Evolutionary conservation across 768 basidiomycete species (phyloP).

Genomic region (Mycena olivaceomarginata): DNA sequence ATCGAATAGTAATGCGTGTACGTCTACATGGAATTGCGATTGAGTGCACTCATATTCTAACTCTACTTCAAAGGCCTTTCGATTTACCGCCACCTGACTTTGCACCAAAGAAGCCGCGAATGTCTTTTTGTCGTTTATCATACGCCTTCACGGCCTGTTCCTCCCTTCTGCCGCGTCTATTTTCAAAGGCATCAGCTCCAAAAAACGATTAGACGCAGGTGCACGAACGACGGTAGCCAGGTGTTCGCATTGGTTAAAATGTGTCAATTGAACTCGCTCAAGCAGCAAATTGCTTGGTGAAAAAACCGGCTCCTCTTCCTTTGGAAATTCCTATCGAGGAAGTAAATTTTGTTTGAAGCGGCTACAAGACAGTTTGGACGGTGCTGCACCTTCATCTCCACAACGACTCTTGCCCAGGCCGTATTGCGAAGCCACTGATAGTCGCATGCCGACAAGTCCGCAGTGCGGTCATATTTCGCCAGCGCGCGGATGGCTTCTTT

Average conservation of each 20-base stretch:
- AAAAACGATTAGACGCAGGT: neutral
- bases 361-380: slow-evolving; percentile 1
- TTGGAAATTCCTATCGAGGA: slow-evolving; percentile 4
- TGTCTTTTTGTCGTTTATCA: slow-evolving; percentile 86
- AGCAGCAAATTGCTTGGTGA: slow-evolving; percentile 51
- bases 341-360: neutral
- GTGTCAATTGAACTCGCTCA: slow-evolving; percentile 66
- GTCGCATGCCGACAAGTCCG: slow-evolving; percentile 48
- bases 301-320: slow-evolving; percentile 46
- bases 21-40: neutral
- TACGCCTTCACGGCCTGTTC: slow-evolving; percentile 82
- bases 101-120: slow-evolving; percentile 83
- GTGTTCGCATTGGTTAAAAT: slow-evolving; percentile 76
- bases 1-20: neutral
- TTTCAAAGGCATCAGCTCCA: slow-evolving; percentile 19
- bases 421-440: slow-evolving; percentile 79
- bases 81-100: slow-evolving; percentile 21
- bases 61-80: neutral
- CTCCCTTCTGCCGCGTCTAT: slow-evolving; percentile 78
- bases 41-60: neutral
- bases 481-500: slow-evolving; percentile 74
- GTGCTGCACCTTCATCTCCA: slow-evolving; percentile 66
- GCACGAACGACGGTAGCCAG: slow-evolving; percentile 72
- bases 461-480: slow-evolving; percentile 60
- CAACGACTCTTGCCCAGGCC: slow-evolving; percentile 76